Conservation (phyloP, 2,329 filamentous ascomycete genomes). For the Colletotrichum musicola region DNA sequence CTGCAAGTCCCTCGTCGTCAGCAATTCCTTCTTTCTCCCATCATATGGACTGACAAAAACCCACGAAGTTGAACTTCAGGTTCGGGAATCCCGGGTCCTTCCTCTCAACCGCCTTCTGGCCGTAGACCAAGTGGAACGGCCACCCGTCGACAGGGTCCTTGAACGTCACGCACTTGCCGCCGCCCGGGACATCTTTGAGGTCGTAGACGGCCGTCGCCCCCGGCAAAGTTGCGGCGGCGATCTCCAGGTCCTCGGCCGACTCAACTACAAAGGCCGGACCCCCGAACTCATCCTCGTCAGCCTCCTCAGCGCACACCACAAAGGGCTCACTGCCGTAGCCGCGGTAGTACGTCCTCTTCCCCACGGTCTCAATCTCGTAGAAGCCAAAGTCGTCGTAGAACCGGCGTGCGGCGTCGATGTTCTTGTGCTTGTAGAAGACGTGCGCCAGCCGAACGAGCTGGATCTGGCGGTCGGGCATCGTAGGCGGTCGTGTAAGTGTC, state of each 20-base stretch:
- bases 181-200: conserved; percentile 63
- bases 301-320: conserved; percentile 65
- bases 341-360: conserved; percentile 67
- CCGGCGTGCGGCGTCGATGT: conserved; percentile 54
- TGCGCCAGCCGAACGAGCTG: conserved; percentile 56
- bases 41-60: conserved; percentile 16
- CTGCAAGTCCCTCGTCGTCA: conserved; percentile 40
- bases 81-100: conserved; percentile 53
- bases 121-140: conserved; percentile 69
- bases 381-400: conserved; percentile 66
- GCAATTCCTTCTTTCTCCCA: not conserved
- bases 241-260: conserved; percentile 65
- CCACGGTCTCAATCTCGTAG: conserved; percentile 51
- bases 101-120: conserved; percentile 58
- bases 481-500: conserved; percentile 4
- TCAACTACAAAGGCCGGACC: conserved; percentile 71
- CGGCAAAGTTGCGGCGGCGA: conserved; percentile 61
- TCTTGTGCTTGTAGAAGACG: conserved; percentile 61
- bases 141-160: conserved; percentile 67
- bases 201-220: conserved; percentile 62
- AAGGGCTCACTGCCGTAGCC: conserved; percentile 73
- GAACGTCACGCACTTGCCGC: conserved; percentile 64
- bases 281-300: conserved; percentile 63
- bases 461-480: conserved; percentile 45
- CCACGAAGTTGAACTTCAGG: conserved; percentile 60